Evolutionary conservation across 169 alveolate genomes (phyloP).

Genomic region (Besnoitia besnoiti): DNA sequence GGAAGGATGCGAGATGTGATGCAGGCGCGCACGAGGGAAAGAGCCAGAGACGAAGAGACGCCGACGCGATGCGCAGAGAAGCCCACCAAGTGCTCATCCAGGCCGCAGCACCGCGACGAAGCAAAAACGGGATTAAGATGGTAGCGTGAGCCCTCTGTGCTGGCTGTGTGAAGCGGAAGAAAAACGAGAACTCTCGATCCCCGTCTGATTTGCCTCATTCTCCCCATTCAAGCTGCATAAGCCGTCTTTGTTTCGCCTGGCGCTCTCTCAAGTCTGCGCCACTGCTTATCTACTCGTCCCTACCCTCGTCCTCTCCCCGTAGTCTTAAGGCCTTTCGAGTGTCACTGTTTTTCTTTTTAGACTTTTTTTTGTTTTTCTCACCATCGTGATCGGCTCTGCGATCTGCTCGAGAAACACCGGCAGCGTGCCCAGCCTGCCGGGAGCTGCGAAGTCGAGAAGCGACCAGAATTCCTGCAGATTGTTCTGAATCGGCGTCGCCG

Average conservation of each 20-base stretch:
- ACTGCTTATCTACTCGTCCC: constrained; percentile 81
- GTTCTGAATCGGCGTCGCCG: constrained; percentile 95
- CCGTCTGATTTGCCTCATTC: background rate
- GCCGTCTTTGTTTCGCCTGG: background rate
- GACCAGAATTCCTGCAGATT: constrained; percentile 94
- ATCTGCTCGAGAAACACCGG: constrained; percentile 81
- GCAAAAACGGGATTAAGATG: no score
- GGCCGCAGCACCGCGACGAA: no score
- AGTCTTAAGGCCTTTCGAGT: constrained; percentile 76
- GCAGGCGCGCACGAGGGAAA: no score
- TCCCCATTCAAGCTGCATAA: no score
- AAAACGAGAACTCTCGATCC: background rate
- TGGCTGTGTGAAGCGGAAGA: no score
- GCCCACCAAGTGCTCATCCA: no score
- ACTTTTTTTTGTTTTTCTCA: no score
- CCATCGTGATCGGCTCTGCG: constrained; percentile 68
- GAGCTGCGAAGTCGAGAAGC: constrained; percentile 92
- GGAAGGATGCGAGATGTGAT: no score
- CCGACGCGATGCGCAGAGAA: no score
- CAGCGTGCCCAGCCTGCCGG: constrained; percentile 91
- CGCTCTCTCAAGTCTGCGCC: background rate
- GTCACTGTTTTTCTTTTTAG: constrained; percentile 62
- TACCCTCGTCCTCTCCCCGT: constrained; percentile 92
- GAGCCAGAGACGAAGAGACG: background rate
- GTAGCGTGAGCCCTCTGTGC: no score